Evolutionary conservation across 2,329 filamentous ascomycete species (phyloP), one percentile per base, ranked within the genome.

Genomic region (Corynespora cassiicola): DNA sequence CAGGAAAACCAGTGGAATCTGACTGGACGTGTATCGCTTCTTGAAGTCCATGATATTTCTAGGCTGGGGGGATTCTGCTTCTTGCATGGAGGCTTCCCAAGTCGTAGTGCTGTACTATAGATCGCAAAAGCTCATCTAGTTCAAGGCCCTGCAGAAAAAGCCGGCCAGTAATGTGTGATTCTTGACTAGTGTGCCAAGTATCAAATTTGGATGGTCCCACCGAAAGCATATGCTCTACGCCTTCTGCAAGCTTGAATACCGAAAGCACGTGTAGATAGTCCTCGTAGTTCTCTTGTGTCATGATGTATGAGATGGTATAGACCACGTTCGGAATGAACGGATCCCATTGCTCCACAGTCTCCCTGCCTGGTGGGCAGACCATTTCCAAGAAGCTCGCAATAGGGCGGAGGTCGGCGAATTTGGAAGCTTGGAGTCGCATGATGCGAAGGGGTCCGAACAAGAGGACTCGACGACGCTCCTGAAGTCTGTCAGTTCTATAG

Each of bases 381-480:
- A n/a, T n/a, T n/a, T 52, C 42, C 5, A 56, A 15, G 22, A 50
- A 50, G 7, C 20, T 11, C 12, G 31, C 29, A 8, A 47, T 28
- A 2, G 26, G n/a, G 24, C 10, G 23, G 9, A 39, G 33, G 7
- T 30, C 24, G 20, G 29, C 14, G 25, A 4, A 8, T 19, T 32
- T 36, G 5, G 7, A 12, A 12, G 38, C 39, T 12, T 41, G 30
- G 16, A 15, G 7, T 10, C 28, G 27, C 5, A 52, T 34, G 19
- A 52, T 34, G 9, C 26, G 35, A 11, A 54, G 33, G 2, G 50
- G 48, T 3, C 42, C 46, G 11, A 54, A 35, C 1, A 52, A 31
- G 14, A 54, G 12, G 8, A 33, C n/a, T n/a, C n/a, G n/a, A n/a
- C n/a, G n/a, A n/a, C n/a, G n/a, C n/a, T n/a, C n/a, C n/a, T n/a